A percentile compares a stretch with the other conserved stretches of the same genome.
Evolutionary conservation across 1,284 basidiomycete genomes (phyloP).

Genomic region (Sanguinoderma infundibulare): DNA sequence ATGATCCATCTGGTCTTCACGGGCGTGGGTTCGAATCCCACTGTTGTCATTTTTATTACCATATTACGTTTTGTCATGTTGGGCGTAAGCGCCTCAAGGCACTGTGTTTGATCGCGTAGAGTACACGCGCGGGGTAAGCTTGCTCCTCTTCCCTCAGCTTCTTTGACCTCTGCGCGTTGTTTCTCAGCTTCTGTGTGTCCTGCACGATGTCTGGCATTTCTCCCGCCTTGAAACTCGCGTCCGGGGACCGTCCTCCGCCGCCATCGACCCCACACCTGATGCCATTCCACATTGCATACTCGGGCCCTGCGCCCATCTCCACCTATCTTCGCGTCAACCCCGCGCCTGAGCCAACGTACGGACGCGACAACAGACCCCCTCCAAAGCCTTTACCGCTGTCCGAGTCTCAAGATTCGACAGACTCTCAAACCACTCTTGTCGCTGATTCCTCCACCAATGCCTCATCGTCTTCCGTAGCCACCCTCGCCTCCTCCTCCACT

Average conservation of each 20-base stretch:
- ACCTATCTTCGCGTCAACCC: conserved; percentile 69
- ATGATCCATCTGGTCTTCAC: conserved; percentile 38
- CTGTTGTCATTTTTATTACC: conserved; percentile 28
- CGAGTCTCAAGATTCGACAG: background rate
- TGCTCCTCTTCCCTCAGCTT: too few relatives aligned
- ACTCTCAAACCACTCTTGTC: conserved; percentile 24
- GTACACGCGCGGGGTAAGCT: too few relatives aligned
- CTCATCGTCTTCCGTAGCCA: conserved; percentile 5
- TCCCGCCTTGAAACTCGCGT: conserved; percentile 13
- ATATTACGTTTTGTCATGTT: background rate
- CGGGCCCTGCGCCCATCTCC: conserved; percentile 71
- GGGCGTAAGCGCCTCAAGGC: conserved; percentile 15
- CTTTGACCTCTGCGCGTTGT: background rate
- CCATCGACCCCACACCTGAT: conserved; percentile 64
- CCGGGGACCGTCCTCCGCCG: conserved; percentile 30
- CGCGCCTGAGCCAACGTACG: conserved; percentile 39
- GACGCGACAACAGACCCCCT: conserved; percentile 29
- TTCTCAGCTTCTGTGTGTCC: background rate
- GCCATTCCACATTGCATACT: conserved; percentile 78
- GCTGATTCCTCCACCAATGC: conserved; percentile 11
- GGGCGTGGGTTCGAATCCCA: conserved; percentile 51
- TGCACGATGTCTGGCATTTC: conserved; percentile 4
- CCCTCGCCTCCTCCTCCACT: background rate
- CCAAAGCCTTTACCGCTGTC: background rate
- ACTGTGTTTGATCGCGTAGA: too few relatives aligned